A percentile compares a stretch with the other conserved stretches of the same genome.
phyloP scores from a whole-genome alignment of 1,284 basidiomycete genomes.

The Vanrija sp. region DNA sequence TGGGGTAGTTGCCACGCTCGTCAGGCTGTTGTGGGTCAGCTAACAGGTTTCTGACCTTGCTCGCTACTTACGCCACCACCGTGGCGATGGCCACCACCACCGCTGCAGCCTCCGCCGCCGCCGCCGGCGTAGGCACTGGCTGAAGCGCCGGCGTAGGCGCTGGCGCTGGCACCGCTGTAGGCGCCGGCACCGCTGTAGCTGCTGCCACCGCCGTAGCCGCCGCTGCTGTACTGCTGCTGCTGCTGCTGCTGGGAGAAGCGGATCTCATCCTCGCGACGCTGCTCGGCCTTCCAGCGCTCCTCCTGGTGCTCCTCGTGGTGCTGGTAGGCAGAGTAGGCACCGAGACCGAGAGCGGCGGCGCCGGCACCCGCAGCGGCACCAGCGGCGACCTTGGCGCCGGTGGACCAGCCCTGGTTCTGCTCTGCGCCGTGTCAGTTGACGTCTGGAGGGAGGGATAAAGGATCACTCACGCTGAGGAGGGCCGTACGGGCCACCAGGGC shows the following conservation, averaged over 20 bases:
- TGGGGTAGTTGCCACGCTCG: too few species aligned
- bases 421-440: neutral
- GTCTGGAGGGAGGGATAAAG: neutral
- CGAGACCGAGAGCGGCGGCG: neutral
- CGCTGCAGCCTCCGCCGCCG: too few species aligned
- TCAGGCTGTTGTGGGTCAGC: too few species aligned
- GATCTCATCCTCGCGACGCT: neutral
- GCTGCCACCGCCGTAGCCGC: neutral
- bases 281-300: neutral
- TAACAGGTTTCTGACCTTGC: too few species aligned
- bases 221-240: neutral
- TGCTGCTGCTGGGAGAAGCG: neutral
- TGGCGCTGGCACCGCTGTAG: too few species aligned
- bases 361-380: neutral
- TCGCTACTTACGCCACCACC: too few species aligned
- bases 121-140: too few species aligned
- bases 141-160: too few species aligned
- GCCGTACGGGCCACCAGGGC: neutral
- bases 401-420: slow-evolving; percentile 3
- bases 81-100: too few species aligned
- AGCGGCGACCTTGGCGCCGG: slow-evolving; percentile 5
- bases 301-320: neutral
- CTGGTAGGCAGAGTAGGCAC: neutral
- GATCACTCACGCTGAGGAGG: neutral
- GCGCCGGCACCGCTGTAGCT: neutral